phyloP scores from a whole-genome alignment of 2,329 filamentous ascomycete genomes.

The Beauveria pseudobassiana region DNA sequence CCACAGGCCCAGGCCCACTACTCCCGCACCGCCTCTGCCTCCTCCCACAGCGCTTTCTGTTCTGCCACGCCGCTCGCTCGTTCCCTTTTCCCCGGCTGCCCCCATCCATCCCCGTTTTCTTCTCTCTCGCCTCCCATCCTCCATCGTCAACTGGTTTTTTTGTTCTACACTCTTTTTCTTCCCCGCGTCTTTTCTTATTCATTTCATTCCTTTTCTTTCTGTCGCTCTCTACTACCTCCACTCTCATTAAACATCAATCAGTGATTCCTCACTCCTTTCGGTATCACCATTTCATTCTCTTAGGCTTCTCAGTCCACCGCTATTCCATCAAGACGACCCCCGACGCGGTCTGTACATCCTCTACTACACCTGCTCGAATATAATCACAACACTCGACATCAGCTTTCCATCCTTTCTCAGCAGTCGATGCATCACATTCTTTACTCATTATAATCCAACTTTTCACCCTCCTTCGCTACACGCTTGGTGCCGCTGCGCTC shows the following conservation, averaged over 20 bases:
- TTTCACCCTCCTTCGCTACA: background rate
- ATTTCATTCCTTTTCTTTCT: conserved; percentile 5
- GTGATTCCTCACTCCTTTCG: background rate
- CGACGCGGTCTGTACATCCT: background rate
- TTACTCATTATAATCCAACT: conserved; percentile 22
- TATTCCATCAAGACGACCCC: background rate
- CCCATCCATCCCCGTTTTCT: conserved; percentile 26
- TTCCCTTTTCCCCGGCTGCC: conserved; percentile 30
- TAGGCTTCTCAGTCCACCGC: background rate
- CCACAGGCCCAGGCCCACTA: background rate
- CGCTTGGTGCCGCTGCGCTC: background rate
- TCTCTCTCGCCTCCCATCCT: conserved; percentile 25
- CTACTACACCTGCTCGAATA: background rate
- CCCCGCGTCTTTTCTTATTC: conserved; percentile 16
- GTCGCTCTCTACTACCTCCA: conserved; percentile 7
- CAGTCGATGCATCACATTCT: conserved; percentile 34
- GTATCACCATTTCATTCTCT: conserved; percentile 6
- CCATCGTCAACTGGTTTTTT: conserved; percentile 26
- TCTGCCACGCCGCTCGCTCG: background rate
- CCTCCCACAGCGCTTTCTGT: background rate
- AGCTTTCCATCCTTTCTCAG: conserved; percentile 15
- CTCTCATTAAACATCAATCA: background rate
- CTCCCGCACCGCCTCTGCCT: background rate
- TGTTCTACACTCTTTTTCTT: conserved; percentile 32
- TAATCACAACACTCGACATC: conserved; percentile 24